Evolutionary conservation across 805 yeast genomes (phyloP), one percentile per base, ranked within the genome.

Genomic region (Schizosaccharomyces cryophilus): DNA sequence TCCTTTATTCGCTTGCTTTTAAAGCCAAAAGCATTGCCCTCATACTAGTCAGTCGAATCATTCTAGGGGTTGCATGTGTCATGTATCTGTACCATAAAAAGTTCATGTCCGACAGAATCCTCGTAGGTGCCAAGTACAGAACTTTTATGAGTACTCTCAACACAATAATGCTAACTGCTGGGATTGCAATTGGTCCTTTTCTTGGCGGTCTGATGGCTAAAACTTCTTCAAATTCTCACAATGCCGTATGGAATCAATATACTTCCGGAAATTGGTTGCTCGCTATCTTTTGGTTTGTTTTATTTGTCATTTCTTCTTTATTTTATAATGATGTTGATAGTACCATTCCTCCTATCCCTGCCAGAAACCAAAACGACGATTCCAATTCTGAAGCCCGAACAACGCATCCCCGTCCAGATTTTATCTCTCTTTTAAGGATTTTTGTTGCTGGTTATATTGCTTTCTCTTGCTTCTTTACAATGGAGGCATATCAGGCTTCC

Each of bases 1-100:
- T 56, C 47, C 42, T 56, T 9, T 56, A 56, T 31, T n/a, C 47
- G 2, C 38, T 35, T 6, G 60, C 60, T 9, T n/a, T 29, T 7
- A 19, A 40, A 19, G 60, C 42, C 2, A 35, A 56, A 29, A 29
- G 60, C n/a, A n/a, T 56, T 24, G 30, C 26, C 17, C 26, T 56
- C 19, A 31, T 56, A 11, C 47, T 56, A 6, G 42, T 40, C 3
- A 40, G 60, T 7, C 60, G 60, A 6, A 13, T 56, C 17, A n/a
- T 40, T 11, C 21, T 35, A 17, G 60, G 60, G 3, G 47, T 35
- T 6, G 60, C 47, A n/a, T 56, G 42, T 19, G 26, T 24, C n/a
- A 35, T 56, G 42, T 56, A 29, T 56, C 21, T 56, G 45, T 56
- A 56, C 21, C 60, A 56, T 21, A 56, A 56, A 40, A 38, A 40